Percentiles rank a stretch among this genome's conserved stretches.
These are phyloP conservation scores for Lichenothelia convexa DNA, from an alignment of 495 filamentous ascomycete genomes.

Conservation along the genomic window DNA sequence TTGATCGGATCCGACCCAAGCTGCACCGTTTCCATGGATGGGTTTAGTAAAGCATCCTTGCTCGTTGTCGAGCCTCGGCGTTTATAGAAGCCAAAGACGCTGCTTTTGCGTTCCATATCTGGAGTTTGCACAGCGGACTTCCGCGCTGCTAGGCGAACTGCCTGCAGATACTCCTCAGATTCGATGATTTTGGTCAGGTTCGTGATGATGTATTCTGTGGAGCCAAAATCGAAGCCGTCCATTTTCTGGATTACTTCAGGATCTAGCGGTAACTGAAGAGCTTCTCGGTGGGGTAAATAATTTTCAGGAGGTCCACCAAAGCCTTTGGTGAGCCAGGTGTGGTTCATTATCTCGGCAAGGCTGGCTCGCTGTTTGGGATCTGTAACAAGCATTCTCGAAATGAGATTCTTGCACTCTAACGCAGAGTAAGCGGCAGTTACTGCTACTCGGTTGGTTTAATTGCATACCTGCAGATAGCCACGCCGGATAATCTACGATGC, in stretches of 20 bases:
- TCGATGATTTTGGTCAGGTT: conserved; percentile 72
- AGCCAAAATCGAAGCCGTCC: conserved; percentile 95
- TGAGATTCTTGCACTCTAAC: conserved; percentile 83
- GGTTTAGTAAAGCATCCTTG: conserved; percentile 71
- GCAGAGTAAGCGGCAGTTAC: conserved; percentile 1
- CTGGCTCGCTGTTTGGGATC: conserved; percentile 76
- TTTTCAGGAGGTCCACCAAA: conserved; percentile 78
- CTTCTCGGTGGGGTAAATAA: conserved; percentile 66
- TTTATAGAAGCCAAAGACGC: conserved; percentile 92
- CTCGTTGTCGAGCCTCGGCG: conserved; percentile 74
- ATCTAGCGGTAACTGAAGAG: conserved; percentile 71
- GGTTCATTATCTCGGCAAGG: conserved; percentile 81
- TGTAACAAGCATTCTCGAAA: conserved; percentile 91
- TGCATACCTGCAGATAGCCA: conserved; percentile 73
- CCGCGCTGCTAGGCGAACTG: conserved; percentile 47
- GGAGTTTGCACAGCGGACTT: conserved; percentile 40
- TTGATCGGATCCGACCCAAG: conserved; percentile 79
- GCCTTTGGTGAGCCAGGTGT: conserved; percentile 95
- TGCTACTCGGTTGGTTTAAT: background rate
- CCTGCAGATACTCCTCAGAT: conserved; percentile 80
- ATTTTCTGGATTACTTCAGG: conserved; percentile 70
- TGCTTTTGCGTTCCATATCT: conserved; percentile 63
- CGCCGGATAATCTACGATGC: conserved; percentile 82
- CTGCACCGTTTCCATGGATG: conserved; percentile 67
- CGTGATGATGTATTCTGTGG: conserved; percentile 58